A percentile compares a stretch with the other conserved stretches of the same genome.
Evolutionary conservation across 1,139 yeast species (phyloP).

Genomic region (Candida sp.): DNA sequence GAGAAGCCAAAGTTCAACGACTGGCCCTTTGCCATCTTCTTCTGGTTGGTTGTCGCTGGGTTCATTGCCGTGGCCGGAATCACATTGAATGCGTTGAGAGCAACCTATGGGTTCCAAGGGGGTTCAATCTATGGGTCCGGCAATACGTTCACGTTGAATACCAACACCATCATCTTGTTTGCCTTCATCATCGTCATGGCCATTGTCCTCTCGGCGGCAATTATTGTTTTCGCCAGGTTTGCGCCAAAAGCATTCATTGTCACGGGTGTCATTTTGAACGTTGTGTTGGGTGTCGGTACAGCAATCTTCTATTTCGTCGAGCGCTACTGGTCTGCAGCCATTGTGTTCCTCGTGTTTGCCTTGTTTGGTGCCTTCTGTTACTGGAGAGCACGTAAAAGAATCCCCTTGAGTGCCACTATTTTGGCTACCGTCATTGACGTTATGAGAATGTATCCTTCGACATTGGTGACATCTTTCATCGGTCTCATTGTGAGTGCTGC

Average conservation of each 20-base stretch:
- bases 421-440: constrained; percentile 77
- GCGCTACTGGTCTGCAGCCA: constrained; percentile 77
- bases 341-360: constrained; percentile 71
- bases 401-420: constrained; percentile 76
- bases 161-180: constrained; percentile 75
- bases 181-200: constrained; percentile 69
- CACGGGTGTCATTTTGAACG: constrained; percentile 69
- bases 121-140: constrained; percentile 62
- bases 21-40: constrained; percentile 70
- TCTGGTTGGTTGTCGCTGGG: constrained; percentile 64
- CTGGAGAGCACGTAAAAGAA: constrained; percentile 73
- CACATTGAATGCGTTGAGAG: constrained; percentile 65
- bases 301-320: constrained; percentile 70
- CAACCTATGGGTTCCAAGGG: constrained; percentile 62
- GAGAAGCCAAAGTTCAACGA: constrained; percentile 74
- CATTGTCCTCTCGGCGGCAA: constrained; percentile 58
- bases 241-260: constrained; percentile 73
- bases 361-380: constrained; percentile 70
- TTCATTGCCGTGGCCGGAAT: constrained; percentile 75
- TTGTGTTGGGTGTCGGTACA: constrained; percentile 74
- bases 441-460: constrained; percentile 71
- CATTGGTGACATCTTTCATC: constrained; percentile 61
- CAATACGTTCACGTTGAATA: constrained; percentile 64
- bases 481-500: constrained; percentile 72
- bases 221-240: constrained; percentile 63